Conservation (phyloP, 2,329 filamentous ascomycete species). For the Aspergillus pseudoglaucus region DNA sequence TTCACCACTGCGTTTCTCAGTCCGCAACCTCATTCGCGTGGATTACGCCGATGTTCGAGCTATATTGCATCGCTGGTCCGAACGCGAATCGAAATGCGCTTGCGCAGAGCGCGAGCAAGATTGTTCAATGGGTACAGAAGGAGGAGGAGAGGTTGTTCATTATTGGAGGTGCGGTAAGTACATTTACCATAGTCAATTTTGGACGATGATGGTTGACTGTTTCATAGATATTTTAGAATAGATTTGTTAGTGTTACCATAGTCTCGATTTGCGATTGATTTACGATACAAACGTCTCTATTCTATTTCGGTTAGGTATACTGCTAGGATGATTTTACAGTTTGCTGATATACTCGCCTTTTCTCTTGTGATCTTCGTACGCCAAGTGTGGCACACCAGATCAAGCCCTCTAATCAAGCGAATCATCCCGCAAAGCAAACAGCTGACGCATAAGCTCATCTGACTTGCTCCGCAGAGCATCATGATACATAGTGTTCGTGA, state of each 20-base stretch:
- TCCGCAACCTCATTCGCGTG: conserved; percentile 78
- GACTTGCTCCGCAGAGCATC: conserved; percentile 68
- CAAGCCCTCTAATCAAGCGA: conserved; percentile 47
- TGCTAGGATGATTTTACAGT: neutral
- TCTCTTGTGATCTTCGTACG: neutral
- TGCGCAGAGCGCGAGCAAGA: conserved; percentile 77
- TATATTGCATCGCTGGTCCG: conserved; percentile 89
- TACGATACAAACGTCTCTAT: neutral
- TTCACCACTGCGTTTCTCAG: conserved; percentile 71
- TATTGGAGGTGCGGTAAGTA: conserved; percentile 80
- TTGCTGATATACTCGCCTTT: conserved; percentile 5
- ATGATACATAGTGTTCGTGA: conserved; percentile 85
- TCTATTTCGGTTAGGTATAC: conserved; percentile 2
- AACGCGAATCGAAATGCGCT: conserved; percentile 57
- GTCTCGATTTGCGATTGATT: neutral
- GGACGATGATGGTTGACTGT: conserved; percentile 1
- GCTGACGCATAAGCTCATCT: conserved; percentile 67
- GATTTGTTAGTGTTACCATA: neutral
- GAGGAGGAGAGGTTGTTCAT: conserved; percentile 96
- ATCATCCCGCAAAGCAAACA: conserved; percentile 72
- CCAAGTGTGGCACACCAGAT: neutral
- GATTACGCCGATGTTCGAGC: conserved; percentile 84
- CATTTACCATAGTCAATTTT: neutral
- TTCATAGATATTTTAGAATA: conserved; percentile 13
- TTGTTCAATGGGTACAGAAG: conserved; percentile 83